These are phyloP conservation scores for Talaromyces ruber DNA, from an alignment of 495 filamentous ascomycete species.

Conservation along the genomic window DNA sequence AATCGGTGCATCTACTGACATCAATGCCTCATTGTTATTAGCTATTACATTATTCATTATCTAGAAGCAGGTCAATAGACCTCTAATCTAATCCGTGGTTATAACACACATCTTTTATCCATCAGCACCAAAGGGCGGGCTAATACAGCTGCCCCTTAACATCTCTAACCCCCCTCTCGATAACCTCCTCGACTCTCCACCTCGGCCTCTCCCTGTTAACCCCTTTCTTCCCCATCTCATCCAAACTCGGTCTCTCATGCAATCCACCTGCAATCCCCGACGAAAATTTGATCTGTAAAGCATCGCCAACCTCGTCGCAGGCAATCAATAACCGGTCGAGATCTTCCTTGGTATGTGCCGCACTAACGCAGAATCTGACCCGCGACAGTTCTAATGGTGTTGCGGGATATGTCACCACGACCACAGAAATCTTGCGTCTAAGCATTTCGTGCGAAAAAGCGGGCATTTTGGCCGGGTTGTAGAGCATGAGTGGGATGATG, in stretches of 20 bases:
- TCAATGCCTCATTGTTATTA: neutral
- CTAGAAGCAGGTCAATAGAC: neutral
- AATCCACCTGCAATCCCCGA: constrained; percentile 76
- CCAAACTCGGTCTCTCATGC: neutral
- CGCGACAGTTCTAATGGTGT: constrained; percentile 82
- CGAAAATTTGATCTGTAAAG: constrained; percentile 79
- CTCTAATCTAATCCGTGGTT: neutral
- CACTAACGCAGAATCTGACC: constrained; percentile 77
- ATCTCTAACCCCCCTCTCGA: constrained; percentile 3
- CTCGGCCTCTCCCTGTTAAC: neutral
- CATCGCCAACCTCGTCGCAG: constrained; percentile 75
- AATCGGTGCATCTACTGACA: too few relatives aligned
- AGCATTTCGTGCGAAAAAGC: constrained; percentile 93
- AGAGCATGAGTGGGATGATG: constrained; percentile 79
- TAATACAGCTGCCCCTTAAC: neutral
- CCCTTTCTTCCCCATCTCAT: neutral
- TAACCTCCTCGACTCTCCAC: constrained; percentile 4
- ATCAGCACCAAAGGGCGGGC: neutral
- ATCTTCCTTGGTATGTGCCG: constrained; percentile 88
- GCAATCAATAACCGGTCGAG: constrained; percentile 73
- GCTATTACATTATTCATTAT: neutral
- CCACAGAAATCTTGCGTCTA: constrained; percentile 83
- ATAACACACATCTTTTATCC: neutral
- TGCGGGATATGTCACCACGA: constrained; percentile 86
- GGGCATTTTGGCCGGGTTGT: constrained; percentile 85